Base-by-base conservation (phyloP, 495 filamentous ascomycete species). In the Neurospora pannonica region DNA sequence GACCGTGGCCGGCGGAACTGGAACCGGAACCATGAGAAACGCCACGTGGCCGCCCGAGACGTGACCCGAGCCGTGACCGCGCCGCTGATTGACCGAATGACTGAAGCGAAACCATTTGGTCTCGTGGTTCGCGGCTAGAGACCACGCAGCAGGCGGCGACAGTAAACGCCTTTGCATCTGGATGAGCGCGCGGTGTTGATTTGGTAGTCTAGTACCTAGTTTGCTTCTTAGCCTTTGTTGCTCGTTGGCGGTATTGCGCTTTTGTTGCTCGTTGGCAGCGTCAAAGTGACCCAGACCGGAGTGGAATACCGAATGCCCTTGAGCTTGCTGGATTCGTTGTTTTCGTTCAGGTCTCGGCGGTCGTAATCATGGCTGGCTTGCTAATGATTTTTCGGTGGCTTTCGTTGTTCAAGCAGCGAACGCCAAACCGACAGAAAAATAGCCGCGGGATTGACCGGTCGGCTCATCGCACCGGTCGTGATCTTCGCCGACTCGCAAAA, bases 71-170 rank as follows among this genome's bases (percentile, higher is more conserved):
- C 31, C 11, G 72, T 21, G 1, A 38, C 43, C 3, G 42, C n/a
- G 46, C 71, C 38, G 70, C 37, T 38, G 73, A 72, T 24, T 24
- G 17, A 69, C 71, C 11, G 74, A 71, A 34, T 74, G 71, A 38
- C 5, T 5, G 11, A 28, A 60, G 73, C 71, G 2, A 48, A 11
- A 10, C 46, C 46, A 9, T 24, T 6, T 48, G n/a, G 71, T 74
- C 1, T 80, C 75, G 48, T 77, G 80, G 69, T 80, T 38, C n/a
- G 8, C n/a, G 43, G 43, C 21, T 48, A 48, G 4, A 48, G 43
- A 48, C n/a, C n/a, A 8, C 43, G 43, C 43, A 46, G 8, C 3
- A 21, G n/a, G n/a, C 46, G 9, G 19, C 10, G n/a, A 5, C n/a
- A 48, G 46, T 48, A 48, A 24, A 48, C n/a, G 10, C n/a, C 46